phyloP scores from a whole-genome alignment of 805 yeast genomes.

The Suhomyces faveliae region DNA sequence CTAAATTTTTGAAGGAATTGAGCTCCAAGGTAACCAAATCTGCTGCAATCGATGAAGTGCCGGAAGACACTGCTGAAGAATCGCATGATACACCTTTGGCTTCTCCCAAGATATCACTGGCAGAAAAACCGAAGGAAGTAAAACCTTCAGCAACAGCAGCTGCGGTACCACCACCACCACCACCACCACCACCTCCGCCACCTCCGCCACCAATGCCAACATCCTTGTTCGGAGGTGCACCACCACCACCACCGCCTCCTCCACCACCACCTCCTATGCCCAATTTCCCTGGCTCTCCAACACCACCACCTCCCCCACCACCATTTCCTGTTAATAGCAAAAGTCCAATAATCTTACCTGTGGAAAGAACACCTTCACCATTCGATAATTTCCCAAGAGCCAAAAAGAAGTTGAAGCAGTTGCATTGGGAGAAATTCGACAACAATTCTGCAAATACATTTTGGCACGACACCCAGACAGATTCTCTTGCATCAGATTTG shows the following conservation, averaged over 20 bases:
- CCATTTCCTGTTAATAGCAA: slow-evolving; percentile 17
- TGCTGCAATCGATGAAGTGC: slow-evolving; percentile 28
- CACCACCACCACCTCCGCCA: slow-evolving; percentile 19
- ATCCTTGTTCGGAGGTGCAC: slow-evolving; percentile 14
- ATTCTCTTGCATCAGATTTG: slow-evolving; percentile 47
- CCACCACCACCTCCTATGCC: slow-evolving; percentile 25
- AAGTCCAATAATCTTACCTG: neutral
- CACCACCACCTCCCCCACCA: slow-evolving; percentile 27
- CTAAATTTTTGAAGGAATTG: slow-evolving; percentile 54
- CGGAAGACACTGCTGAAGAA: slow-evolving; percentile 8
- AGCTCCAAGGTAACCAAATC: slow-evolving; percentile 47
- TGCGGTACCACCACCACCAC: slow-evolving; percentile 3
- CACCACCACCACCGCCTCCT: slow-evolving; percentile 24
- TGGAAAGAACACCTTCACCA: slow-evolving; percentile 17
- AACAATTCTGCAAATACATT: slow-evolving; percentile 50
- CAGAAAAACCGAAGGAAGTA: neutral
- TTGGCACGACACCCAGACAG: slow-evolving; percentile 54
- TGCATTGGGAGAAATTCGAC: slow-evolving; percentile 80
- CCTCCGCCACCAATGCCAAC: slow-evolving; percentile 25
- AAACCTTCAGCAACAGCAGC: neutral
- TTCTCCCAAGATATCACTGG: slow-evolving; percentile 1
- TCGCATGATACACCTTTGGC: neutral
- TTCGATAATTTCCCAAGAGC: slow-evolving; percentile 56
- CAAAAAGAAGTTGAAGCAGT: slow-evolving; percentile 63
- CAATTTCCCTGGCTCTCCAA: slow-evolving; percentile 23